Evolutionary conservation across 2,329 filamentous ascomycete genomes (phyloP).

Genomic region (Pleoardoris graminearum): DNA sequence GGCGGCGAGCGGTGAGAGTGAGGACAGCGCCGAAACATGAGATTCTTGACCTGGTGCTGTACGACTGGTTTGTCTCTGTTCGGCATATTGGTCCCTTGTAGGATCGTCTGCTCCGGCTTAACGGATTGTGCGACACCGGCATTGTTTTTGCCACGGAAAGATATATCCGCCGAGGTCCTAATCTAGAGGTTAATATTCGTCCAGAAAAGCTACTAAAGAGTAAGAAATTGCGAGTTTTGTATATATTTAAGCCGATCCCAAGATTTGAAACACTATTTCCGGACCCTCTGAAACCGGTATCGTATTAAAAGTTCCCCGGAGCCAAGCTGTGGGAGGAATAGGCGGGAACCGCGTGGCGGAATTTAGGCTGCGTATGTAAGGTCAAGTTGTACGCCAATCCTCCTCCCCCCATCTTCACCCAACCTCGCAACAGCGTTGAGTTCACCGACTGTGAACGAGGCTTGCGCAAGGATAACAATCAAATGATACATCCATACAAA

Average conservation of each 20-base stretch:
- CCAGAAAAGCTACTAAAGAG: background rate
- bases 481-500: background rate
- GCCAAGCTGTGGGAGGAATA: too few species aligned
- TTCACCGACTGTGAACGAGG: conserved; percentile 3
- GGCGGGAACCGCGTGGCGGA: too few species aligned
- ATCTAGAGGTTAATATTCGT: background rate
- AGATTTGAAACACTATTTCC: too few species aligned
- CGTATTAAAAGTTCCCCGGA: too few species aligned
- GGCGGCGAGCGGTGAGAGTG: too few species aligned
- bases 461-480: background rate
- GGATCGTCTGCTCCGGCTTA: background rate
- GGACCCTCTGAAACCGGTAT: too few species aligned
- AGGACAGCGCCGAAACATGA: too few species aligned
- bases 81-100: too few species aligned
- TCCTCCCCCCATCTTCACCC: conserved; percentile 6
- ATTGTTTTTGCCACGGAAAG: background rate
- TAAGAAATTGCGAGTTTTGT: background rate
- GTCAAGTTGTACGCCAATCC: conserved; percentile 10
- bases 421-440: conserved; percentile 1
- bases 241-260: background rate
- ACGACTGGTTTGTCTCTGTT: too few species aligned
- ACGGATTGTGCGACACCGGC: background rate
- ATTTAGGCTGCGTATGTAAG: conserved; percentile 7
- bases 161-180: background rate
- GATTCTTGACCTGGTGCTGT: too few species aligned